Percentiles rank a stretch among this genome's conserved stretches.
Evolutionary conservation across 2,329 filamentous ascomycete genomes (phyloP).

Genomic region (Ascochyta lentis): DNA sequence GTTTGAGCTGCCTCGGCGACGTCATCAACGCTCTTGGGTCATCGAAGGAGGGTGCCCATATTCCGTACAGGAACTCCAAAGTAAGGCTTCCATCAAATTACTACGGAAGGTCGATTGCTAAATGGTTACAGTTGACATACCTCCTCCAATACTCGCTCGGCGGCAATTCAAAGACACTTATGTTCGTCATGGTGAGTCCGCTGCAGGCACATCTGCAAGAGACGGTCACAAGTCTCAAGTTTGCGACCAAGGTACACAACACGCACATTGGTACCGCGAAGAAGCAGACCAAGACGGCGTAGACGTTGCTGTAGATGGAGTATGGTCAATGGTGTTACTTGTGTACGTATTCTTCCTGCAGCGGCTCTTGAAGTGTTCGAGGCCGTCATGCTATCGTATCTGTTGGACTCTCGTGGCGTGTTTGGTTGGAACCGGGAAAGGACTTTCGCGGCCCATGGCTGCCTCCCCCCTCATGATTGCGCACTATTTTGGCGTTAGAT

Average conservation of each 20-base stretch:
- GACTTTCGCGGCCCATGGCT: conserved; percentile 8
- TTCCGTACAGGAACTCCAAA: conserved; percentile 96
- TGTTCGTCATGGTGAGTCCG: conserved; percentile 98
- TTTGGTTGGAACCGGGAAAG: not conserved
- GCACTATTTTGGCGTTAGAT: conserved; percentile 4
- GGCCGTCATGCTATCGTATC: conserved; percentile 9
- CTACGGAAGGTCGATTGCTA: conserved; percentile 7
- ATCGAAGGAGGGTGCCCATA: conserved; percentile 76
- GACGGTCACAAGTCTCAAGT: conserved; percentile 92
- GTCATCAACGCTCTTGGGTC: conserved; percentile 93
- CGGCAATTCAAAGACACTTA: conserved; percentile 95
- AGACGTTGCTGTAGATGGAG: not conserved
- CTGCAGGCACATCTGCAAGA: conserved; percentile 89
- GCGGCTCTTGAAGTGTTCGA: conserved; percentile 19
- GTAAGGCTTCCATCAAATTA: conserved; percentile 50
- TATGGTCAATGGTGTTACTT: not conserved
- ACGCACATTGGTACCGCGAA: conserved; percentile 92
- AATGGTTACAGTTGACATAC: conserved; percentile 73
- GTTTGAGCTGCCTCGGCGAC: conserved; percentile 87
- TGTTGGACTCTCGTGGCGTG: conserved; percentile 1
- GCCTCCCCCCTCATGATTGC: conserved; percentile 5
- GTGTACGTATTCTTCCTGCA: conserved; percentile 16
- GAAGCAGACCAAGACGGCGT: conserved; percentile 67
- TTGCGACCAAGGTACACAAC: conserved; percentile 93
- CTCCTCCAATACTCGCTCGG: conserved; percentile 93